Evolutionary conservation across 1,139 yeast species (phyloP).

Genomic region (Suhomyces wounanorum): DNA sequence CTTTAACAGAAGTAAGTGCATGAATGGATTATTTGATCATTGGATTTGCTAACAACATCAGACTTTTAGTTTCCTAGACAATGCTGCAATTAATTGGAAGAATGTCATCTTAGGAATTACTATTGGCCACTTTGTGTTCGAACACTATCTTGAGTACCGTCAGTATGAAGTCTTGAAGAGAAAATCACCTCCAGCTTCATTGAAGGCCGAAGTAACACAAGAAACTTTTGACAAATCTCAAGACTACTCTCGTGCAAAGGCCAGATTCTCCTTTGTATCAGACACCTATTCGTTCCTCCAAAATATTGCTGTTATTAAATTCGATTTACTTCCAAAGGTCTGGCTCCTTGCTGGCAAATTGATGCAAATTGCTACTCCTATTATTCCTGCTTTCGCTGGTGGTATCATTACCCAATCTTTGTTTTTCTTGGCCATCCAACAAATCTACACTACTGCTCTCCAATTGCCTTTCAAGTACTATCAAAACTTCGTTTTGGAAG

Average conservation of each 20-base stretch:
- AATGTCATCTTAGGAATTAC: slow-evolving; percentile 71
- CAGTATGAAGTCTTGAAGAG: slow-evolving; percentile 68
- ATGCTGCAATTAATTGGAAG: slow-evolving; percentile 76
- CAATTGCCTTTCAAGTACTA: slow-evolving; percentile 74
- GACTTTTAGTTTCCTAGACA: slow-evolving; percentile 47
- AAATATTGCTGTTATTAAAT: slow-evolving; percentile 59
- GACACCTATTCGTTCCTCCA: slow-evolving; percentile 54
- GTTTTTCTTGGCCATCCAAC: slow-evolving; percentile 51
- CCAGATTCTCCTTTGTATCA: slow-evolving; percentile 64
- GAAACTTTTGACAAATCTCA: slow-evolving; percentile 80
- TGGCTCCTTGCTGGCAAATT: slow-evolving; percentile 59
- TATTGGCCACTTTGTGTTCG: slow-evolving; percentile 72
- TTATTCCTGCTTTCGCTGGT: slow-evolving; percentile 47
- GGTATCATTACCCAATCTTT: slow-evolving; percentile 70
- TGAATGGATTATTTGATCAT: neutral
- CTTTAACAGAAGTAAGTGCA: slow-evolving; percentile 25
- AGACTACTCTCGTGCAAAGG: slow-evolving; percentile 79
- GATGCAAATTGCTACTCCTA: slow-evolving; percentile 32
- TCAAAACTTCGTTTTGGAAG: slow-evolving; percentile 84
- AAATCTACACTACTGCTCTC: slow-evolving; percentile 50
- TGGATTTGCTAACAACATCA: slow-evolving; percentile 15
- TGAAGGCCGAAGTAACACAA: slow-evolving; percentile 64
- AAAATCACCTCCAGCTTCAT: slow-evolving; percentile 60
- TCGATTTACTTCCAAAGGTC: slow-evolving; percentile 64
- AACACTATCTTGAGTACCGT: slow-evolving; percentile 70